Evolutionary conservation across 2,329 filamentous ascomycete genomes (phyloP), one percentile per base, ranked within the genome.

Genomic region (Xylariaceae sp.): DNA sequence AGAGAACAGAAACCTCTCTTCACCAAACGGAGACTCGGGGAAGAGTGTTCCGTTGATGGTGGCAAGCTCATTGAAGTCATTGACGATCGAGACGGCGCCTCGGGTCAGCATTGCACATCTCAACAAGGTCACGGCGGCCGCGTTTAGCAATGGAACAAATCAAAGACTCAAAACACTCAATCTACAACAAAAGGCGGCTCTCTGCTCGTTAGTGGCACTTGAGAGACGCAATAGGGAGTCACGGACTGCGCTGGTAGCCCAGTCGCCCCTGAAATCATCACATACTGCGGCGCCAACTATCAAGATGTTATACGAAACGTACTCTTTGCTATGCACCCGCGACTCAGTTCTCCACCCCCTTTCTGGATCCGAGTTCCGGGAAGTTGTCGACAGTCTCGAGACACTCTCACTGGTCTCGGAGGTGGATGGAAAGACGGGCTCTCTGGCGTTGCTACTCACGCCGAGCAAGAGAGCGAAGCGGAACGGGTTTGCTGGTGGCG

Each of bases 161-260:
- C 91, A 97, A 67, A 85, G 94, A 59, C 84, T 99, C 11, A 88
- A 89, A 73, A 86, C 87, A 3, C 83, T 99, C 58, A 99, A 97
- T 72, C 81, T 99, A 2, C 95, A 99, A 72, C 94, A 99, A 74
- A 97, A 96, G 73, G 94, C 93, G 3, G 92, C 93, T 0, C 81
- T 99, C 8, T 99, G 94, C 76, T 86, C 93, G 0, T 80, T 99
- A 11, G 82, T 93, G 45, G 90, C 91, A 2, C 84, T 94, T n/a
- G 92, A 97, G 73, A 90, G 88, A 67, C 86, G 85, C 63, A 88
- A 84, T 65, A 80, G 84, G 53, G 77, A 77, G 56, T 76, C 78
- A 58, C 83, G 76, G 44, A 66, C 74, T 17, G 71, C 69, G 39
- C 66, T 74, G 37, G 68, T 72, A 42, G 68, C 68, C 45, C 86